phyloP scores from a whole-genome alignment of 129 eudicot species.

The Escallonia rubra region DNA sequence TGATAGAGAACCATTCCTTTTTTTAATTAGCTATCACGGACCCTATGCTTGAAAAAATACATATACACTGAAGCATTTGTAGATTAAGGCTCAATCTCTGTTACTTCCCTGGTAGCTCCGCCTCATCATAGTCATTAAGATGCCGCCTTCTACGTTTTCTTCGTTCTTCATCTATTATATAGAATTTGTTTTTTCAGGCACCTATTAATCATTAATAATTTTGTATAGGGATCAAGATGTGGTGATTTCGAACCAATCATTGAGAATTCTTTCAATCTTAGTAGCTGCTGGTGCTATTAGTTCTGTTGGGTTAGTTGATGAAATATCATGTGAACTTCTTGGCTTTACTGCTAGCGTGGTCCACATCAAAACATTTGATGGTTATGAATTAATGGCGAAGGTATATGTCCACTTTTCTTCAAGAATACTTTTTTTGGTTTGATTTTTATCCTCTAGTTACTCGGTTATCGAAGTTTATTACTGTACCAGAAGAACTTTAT shows the following conservation, averaged over 20 bases:
- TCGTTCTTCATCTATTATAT: not conserved
- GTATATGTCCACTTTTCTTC: constrained; percentile 27
- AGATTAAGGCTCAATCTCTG: too few relatives aligned
- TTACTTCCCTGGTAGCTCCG: too few relatives aligned
- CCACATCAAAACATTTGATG: constrained; percentile 31
- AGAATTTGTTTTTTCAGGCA: not conserved
- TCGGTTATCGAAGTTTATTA: not conserved
- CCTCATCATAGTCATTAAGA: too few relatives aligned
- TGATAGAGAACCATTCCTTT: too few relatives aligned
- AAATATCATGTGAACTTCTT: constrained; percentile 63
- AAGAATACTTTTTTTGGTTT: not conserved
- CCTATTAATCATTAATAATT: not conserved
- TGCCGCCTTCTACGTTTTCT: too few relatives aligned
- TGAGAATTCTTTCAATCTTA: constrained; percentile 73
- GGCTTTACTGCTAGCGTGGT: constrained; percentile 55
- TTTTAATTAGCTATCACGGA: too few relatives aligned
- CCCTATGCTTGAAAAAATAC: too few relatives aligned
- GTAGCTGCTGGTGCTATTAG: constrained; percentile 78
- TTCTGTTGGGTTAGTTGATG: constrained; percentile 65
- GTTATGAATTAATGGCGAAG: constrained; percentile 63
- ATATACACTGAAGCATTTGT: too few relatives aligned
- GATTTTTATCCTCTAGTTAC: not conserved
- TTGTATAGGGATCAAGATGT: constrained; percentile 70
- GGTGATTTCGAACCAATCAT: constrained; percentile 56
- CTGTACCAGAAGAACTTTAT: not conserved